Conservation (phyloP, 495 filamentous ascomycete species). For the Penicillium waksmanii region DNA sequence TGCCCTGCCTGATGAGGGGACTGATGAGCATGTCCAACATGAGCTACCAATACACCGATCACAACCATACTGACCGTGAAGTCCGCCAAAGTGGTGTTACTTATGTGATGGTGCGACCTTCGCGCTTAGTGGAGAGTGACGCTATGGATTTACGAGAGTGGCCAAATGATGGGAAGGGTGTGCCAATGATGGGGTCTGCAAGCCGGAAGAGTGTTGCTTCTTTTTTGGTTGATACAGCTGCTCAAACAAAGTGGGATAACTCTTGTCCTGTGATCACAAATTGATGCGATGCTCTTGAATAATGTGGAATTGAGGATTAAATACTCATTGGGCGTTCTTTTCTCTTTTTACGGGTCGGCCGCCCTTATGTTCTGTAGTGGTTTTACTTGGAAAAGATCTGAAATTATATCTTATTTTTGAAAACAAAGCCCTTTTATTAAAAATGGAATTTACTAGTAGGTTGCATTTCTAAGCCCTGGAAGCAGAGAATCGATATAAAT, state of each 20-base stretch:
- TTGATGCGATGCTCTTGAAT: slow-evolving; percentile 5
- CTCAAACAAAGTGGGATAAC: slow-evolving; percentile 27
- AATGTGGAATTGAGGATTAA: not conserved
- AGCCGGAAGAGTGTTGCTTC: slow-evolving; percentile 33
- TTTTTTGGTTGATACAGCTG: slow-evolving; percentile 29
- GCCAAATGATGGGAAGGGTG: slow-evolving; percentile 33
- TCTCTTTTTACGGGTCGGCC: too few relatives aligned
- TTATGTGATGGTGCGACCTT: slow-evolving; percentile 48
- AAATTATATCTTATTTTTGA: too few relatives aligned
- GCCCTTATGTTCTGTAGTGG: too few relatives aligned
- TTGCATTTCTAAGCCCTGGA: too few relatives aligned
- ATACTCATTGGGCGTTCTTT: too few relatives aligned
- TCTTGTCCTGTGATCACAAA: slow-evolving; percentile 35
- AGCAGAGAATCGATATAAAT: too few relatives aligned
- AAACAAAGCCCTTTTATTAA: too few relatives aligned
- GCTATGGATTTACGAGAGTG: slow-evolving; percentile 27
- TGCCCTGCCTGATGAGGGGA: slow-evolving; percentile 41
- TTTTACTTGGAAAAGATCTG: too few relatives aligned
- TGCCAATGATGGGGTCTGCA: slow-evolving; percentile 30
- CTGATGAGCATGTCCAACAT: slow-evolving; percentile 51
- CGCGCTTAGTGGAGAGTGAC: slow-evolving; percentile 36
- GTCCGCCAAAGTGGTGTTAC: slow-evolving; percentile 43
- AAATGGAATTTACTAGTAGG: too few relatives aligned
- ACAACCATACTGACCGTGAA: slow-evolving; percentile 43
- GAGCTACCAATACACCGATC: slow-evolving; percentile 49